Evolutionary conservation across 768 basidiomycete species (phyloP).

Genomic region (Lactarius sp.): DNA sequence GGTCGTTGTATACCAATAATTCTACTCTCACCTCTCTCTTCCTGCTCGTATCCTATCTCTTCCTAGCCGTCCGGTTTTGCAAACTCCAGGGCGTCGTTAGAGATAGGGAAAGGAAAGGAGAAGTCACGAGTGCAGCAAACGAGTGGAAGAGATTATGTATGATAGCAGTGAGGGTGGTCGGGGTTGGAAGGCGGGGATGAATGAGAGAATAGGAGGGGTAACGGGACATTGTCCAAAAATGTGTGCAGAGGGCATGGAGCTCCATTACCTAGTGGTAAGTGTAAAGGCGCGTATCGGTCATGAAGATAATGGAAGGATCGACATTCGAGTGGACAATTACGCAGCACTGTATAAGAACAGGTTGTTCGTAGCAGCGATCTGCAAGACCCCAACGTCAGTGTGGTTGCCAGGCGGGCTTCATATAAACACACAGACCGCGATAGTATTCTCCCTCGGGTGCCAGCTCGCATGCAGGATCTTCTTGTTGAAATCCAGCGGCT

Average conservation of each 20-base stretch:
- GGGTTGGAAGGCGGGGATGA: background rate
- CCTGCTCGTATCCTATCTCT: background rate
- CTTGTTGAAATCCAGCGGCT: constrained; percentile 91
- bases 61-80: background rate
- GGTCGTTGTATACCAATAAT: constrained; percentile 19
- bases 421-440: constrained; percentile 62
- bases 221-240: constrained; percentile 21
- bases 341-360: constrained; percentile 78
- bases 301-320: background rate
- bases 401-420: background rate
- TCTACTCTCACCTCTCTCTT: constrained; percentile 16
- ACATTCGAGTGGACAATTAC: constrained; percentile 28
- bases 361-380: constrained; percentile 98
- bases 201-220: constrained; percentile 9
- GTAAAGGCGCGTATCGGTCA: background rate
- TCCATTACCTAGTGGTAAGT: constrained; percentile 6
- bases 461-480: constrained; percentile 95
- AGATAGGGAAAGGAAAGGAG: background rate
- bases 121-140: constrained; percentile 10
- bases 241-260: constrained; percentile 10
- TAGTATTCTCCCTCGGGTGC: constrained; percentile 98
- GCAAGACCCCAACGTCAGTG: constrained; percentile 2
- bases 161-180: constrained; percentile 5
- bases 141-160: constrained; percentile 14
- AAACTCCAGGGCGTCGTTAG: background rate